Conservation (phyloP, 306 rosid species). For the Cicer yamashitae region DNA sequence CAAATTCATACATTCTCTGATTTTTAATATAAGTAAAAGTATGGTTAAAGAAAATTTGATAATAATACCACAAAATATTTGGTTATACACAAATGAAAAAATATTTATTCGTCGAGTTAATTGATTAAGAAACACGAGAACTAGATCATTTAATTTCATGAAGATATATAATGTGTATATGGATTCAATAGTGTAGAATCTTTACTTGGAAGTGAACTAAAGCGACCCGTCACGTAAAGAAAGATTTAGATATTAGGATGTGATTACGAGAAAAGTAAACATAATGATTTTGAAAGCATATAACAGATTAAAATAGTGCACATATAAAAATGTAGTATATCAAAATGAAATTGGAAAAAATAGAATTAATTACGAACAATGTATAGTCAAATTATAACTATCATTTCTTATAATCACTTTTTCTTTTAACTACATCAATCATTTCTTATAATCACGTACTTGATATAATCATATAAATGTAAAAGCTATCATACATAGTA, state of each 20-base stretch:
- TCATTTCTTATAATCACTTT: conserved; percentile 23
- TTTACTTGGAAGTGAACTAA: conserved; percentile 51
- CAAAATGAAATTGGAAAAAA: conserved; percentile 21
- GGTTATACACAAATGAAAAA: neutral
- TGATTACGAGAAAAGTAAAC: conserved; percentile 29
- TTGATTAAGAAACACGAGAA: neutral
- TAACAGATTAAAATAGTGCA: neutral
- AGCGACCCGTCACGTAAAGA: conserved; percentile 36
- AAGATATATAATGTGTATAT: neutral
- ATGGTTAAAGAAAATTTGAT: too few species aligned
- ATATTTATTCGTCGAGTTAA: neutral
- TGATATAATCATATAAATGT: neutral
- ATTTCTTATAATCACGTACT: conserved; percentile 28
- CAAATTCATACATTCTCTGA: too few species aligned
- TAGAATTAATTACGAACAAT: neutral
- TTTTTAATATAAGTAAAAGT: too few species aligned
- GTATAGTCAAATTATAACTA: neutral
- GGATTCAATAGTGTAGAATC: neutral
- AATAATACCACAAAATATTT: neutral
- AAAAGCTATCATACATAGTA: conserved; percentile 18
- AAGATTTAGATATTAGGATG: conserved; percentile 18
- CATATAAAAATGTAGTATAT: neutral
- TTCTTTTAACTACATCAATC: too few species aligned
- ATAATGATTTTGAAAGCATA: conserved; percentile 3
- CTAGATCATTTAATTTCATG: neutral